Evolutionary conservation across 495 filamentous ascomycete species (phyloP).

Genomic region (Penicillium bovifimosum): DNA sequence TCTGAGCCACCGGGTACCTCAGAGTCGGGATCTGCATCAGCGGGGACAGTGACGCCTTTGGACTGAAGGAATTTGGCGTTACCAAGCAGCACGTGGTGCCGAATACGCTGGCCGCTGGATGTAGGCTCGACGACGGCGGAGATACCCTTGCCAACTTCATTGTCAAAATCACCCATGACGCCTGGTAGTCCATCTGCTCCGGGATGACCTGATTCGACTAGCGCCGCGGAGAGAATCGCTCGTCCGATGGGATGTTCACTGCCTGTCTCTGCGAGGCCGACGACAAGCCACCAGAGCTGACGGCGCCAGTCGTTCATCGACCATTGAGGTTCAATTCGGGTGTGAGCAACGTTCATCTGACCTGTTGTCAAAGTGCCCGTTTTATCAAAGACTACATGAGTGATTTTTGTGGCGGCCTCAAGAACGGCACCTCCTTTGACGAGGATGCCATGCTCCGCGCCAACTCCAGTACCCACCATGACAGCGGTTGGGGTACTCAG

Average conservation of each 20-base stretch:
- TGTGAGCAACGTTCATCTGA: conserved; percentile 82
- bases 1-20: conserved; percentile 17
- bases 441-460: conserved; percentile 94
- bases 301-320: conserved; percentile 58
- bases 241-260: conserved; percentile 94
- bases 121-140: conserved; percentile 74
- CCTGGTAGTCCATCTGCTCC: conserved; percentile 74
- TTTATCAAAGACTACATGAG: conserved; percentile 96
- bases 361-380: conserved; percentile 93
- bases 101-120: conserved; percentile 54
- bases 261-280: conserved; percentile 88
- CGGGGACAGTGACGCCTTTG: conserved; percentile 60
- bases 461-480: conserved; percentile 97
- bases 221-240: conserved; percentile 70
- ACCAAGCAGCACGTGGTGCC: conserved; percentile 77
- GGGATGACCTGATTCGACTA: conserved; percentile 64
- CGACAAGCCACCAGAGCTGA: conserved; percentile 86
- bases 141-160: conserved; percentile 79
- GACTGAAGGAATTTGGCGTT: conserved; percentile 72
- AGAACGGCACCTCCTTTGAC: conserved; percentile 94
- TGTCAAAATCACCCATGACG: conserved; percentile 76
- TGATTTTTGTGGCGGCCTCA: conserved; percentile 88
- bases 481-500: conserved; percentile 93
- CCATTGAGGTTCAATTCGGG: conserved; percentile 64
- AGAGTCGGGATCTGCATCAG: conserved; percentile 48